Conservation (phyloP, 2,329 filamentous ascomycete genomes). For the Pseudogymnoascus sp. region DNA sequence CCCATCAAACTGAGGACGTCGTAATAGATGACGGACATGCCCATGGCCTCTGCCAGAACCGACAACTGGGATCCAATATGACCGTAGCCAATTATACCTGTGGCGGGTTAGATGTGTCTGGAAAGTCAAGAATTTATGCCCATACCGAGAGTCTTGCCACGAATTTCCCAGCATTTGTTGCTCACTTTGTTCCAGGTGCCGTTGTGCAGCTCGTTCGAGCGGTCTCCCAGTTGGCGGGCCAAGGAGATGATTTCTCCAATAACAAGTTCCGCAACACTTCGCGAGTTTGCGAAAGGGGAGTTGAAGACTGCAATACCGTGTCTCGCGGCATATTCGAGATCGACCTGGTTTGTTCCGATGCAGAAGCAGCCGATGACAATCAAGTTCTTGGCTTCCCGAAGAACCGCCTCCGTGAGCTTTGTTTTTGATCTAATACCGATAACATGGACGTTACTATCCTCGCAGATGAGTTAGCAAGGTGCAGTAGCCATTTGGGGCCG, state of each 20-base stretch:
- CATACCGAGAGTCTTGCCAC: conserved; percentile 86
- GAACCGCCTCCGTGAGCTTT: conserved; percentile 77
- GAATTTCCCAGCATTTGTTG: conserved; percentile 93
- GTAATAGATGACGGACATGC: conserved; percentile 96
- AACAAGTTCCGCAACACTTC: conserved; percentile 91
- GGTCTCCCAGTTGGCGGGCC: conserved; percentile 86
- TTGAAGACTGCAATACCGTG: conserved; percentile 97
- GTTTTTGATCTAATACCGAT: conserved; percentile 98
- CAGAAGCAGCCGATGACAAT: conserved; percentile 98
- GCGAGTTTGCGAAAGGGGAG: conserved; percentile 95
- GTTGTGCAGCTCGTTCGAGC: conserved; percentile 86
- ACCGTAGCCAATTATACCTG: conserved; percentile 88
- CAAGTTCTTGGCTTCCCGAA: conserved; percentile 85
- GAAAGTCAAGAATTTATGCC: conserved; percentile 5
- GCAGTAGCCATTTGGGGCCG: background rate
- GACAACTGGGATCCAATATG: conserved; percentile 96
- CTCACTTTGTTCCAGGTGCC: conserved; percentile 99
- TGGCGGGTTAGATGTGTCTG: conserved; percentile 11
- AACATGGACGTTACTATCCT: conserved; percentile 77
- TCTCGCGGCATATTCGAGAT: conserved; percentile 73
- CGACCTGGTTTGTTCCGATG: conserved; percentile 94
- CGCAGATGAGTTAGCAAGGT: conserved; percentile 17
- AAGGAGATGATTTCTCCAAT: conserved; percentile 89
- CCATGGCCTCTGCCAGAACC: conserved; percentile 93
- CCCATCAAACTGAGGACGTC: conserved; percentile 93